Evolutionary conservation across 257 asterid species (phyloP).

Genomic region (Eucommia ulmoides): DNA sequence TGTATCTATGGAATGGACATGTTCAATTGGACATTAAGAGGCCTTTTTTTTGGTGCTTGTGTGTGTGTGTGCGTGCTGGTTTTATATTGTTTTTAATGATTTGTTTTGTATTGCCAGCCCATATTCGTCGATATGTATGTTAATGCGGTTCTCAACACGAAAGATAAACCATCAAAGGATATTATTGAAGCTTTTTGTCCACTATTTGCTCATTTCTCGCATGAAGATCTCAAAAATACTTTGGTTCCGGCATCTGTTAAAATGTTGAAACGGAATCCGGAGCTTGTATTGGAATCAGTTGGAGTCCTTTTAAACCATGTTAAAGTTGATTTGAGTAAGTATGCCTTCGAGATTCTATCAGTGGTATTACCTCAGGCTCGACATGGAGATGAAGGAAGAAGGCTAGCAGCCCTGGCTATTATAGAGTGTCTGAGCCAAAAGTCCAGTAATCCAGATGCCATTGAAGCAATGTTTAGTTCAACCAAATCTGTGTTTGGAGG

Average conservation of each 20-base stretch:
- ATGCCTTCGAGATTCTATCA: slow-evolving; percentile 66
- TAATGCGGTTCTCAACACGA: slow-evolving; percentile 71
- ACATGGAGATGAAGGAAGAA: slow-evolving; percentile 87
- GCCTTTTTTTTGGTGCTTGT: too few relatives aligned
- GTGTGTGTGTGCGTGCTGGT: slow-evolving; percentile 5
- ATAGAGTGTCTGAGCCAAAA: slow-evolving; percentile 75
- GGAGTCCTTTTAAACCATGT: slow-evolving; percentile 57
- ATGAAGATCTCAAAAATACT: slow-evolving; percentile 68
- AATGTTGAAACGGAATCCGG: slow-evolving; percentile 98
- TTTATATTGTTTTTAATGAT: slow-evolving; percentile 14
- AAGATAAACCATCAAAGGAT: slow-evolving; percentile 62
- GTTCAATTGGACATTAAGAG: too few relatives aligned
- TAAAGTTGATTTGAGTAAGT: slow-evolving; percentile 79
- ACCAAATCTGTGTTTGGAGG: slow-evolving; percentile 80
- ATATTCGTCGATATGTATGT: slow-evolving; percentile 70
- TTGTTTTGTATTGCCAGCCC: slow-evolving; percentile 43
- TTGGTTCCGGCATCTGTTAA: slow-evolving; percentile 69
- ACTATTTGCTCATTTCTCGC: slow-evolving; percentile 51
- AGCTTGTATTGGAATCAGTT: slow-evolving; percentile 85
- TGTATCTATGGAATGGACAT: slow-evolving; percentile 6
- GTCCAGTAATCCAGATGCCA: slow-evolving; percentile 93
- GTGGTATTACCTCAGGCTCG: slow-evolving; percentile 75
- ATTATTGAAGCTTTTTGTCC: slow-evolving; percentile 82
- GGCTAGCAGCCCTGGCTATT: slow-evolving; percentile 62
- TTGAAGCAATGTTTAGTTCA: slow-evolving; percentile 70